Evolutionary conservation across 768 basidiomycete genomes (phyloP).

Genomic region (Phallus indusiatus): DNA sequence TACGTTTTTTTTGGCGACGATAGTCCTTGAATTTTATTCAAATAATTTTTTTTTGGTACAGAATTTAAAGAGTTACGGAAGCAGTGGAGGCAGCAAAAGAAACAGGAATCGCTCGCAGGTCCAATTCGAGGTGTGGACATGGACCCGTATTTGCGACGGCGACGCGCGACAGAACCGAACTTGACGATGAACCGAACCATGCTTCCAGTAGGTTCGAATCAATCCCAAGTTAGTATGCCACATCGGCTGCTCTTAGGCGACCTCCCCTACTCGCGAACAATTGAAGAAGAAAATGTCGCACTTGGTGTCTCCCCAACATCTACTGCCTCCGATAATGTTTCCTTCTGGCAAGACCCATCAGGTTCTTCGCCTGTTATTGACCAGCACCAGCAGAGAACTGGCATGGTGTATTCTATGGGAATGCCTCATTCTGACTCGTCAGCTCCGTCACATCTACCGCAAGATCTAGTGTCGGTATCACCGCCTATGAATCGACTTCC

Average conservation of each 20-base stretch:
- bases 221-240: background rate
- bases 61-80: constrained; percentile 98
- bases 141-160: background rate
- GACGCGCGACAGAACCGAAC: constrained; percentile 8
- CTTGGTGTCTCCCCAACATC: background rate
- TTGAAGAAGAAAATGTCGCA: background rate
- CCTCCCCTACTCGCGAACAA: background rate
- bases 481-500: constrained; percentile 30
- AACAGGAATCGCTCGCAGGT: constrained; percentile 37
- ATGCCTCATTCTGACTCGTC: constrained; percentile 9
- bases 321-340: background rate
- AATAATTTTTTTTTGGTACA: constrained; percentile 24
- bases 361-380: background rate
- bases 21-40: no score
- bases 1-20: no score
- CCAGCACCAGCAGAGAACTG: background rate
- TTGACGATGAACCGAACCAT: background rate
- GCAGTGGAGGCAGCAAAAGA: constrained; percentile 91
- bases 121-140: background rate
- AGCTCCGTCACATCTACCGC: background rate
- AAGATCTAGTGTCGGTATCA: background rate
- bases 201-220: background rate
- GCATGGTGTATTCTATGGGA: background rate
- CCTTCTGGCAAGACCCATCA: background rate
- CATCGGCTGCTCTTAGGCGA: constrained; percentile 2